Evolutionary conservation across 495 filamentous ascomycete genomes (phyloP).

Genomic region (Penicillium lividum): DNA sequence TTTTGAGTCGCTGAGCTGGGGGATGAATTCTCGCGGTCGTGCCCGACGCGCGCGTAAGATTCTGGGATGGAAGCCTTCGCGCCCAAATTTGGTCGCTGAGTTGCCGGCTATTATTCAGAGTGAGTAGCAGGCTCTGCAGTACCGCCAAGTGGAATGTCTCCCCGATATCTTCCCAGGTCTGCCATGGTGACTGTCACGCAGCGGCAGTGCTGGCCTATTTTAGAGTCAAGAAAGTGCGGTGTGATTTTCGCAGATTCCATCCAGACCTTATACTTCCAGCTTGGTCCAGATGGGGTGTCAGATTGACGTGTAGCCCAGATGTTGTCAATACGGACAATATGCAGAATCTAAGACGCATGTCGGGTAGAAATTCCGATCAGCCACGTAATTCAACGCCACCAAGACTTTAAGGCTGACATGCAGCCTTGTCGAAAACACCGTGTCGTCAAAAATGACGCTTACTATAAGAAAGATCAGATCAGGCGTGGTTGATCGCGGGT

Average conservation of each 20-base stretch:
- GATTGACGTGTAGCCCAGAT: neutral
- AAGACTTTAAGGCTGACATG: neutral
- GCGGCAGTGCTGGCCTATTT: neutral
- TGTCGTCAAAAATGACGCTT: neutral
- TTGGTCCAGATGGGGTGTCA: neutral
- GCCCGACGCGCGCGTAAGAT: slow-evolving; percentile 59
- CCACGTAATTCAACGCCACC: neutral
- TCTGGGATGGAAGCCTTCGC: slow-evolving; percentile 60
- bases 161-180: too few relatives aligned
- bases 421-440: neutral
- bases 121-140: slow-evolving; percentile 23
- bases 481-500: neutral
- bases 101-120: slow-evolving; percentile 47
- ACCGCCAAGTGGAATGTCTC: neutral
- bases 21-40: slow-evolving; percentile 58
- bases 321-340: too few relatives aligned
- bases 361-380: neutral
- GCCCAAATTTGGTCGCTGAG: slow-evolving; percentile 49
- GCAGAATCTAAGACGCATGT: neutral
- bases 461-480: neutral
- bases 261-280: slow-evolving; percentile 13
- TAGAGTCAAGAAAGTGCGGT: slow-evolving; percentile 5
- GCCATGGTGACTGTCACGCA: neutral
- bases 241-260: neutral
- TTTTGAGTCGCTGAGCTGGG: slow-evolving; percentile 46